Percentiles rank a stretch among this genome's conserved stretches.
Evolutionary conservation across 441 rosid genomes (phyloP).

Genomic region (Pelargonium australe): DNA sequence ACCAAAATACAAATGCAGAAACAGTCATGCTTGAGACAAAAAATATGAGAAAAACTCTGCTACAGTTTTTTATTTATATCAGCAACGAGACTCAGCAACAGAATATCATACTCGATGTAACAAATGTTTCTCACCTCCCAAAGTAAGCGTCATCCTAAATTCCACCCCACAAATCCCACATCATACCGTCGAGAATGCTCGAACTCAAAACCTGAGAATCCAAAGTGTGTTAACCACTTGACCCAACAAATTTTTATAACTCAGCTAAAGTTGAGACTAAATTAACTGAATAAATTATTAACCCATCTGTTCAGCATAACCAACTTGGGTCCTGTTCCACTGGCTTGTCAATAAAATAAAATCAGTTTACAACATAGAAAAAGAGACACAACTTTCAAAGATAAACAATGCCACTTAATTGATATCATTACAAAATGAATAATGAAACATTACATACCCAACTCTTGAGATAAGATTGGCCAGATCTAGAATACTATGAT

Average conservation of each 20-base stretch:
- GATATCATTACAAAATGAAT: background rate
- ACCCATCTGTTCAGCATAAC: background rate
- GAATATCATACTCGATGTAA: too few species aligned
- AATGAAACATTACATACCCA: background rate
- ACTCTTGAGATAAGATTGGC: background rate
- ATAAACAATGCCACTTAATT: background rate
- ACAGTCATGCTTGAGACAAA: too few species aligned
- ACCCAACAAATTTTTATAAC: background rate
- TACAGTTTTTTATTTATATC: too few species aligned
- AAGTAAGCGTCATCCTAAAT: too few species aligned
- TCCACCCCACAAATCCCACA: too few species aligned
- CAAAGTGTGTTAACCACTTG: too few species aligned
- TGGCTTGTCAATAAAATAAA: background rate
- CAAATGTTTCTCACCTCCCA: too few species aligned
- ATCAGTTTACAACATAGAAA: background rate
- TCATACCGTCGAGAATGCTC: too few species aligned
- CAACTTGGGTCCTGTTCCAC: background rate
- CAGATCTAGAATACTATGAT: background rate
- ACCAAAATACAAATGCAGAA: too few species aligned
- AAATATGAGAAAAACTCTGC: too few species aligned
- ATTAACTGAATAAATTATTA: background rate
- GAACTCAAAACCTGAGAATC: too few species aligned
- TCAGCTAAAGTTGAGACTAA: background rate
- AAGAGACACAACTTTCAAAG: background rate
- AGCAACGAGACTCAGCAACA: too few species aligned